Percentiles rank a stretch among this genome's conserved stretches.
Conservation (phyloP, 2,329 filamentous ascomycete species). For the Penicillium frequentans region DNA sequence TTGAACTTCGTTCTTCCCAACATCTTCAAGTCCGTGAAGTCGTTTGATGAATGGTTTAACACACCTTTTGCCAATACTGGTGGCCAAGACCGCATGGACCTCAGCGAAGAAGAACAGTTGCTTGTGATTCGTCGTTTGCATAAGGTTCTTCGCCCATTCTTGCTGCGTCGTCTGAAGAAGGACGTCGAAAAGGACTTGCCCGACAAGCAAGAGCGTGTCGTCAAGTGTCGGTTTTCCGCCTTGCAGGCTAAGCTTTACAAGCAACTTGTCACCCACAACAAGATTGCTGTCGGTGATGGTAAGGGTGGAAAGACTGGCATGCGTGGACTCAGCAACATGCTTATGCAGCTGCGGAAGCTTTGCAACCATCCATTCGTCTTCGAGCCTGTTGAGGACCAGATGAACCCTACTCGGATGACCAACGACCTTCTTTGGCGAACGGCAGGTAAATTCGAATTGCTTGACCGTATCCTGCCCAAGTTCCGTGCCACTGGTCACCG, state of each 20-base stretch:
- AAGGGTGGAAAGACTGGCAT: conserved; percentile 94
- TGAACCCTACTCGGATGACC: conserved; percentile 85
- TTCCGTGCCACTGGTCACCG: conserved; percentile 89
- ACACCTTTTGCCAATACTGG: conserved; percentile 98
- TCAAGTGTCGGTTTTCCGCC: conserved; percentile 98
- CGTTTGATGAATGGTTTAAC: conserved; percentile 99
- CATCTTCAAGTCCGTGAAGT: conserved; percentile 98
- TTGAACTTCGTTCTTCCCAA: conserved; percentile 97
- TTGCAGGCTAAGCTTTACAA: conserved; percentile 93
- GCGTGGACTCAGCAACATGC: conserved; percentile 97
- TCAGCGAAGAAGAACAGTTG: conserved; percentile 99
- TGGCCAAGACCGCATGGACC: conserved; percentile 96
- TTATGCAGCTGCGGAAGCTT: conserved; percentile 98
- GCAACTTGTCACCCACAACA: conserved; percentile 95
- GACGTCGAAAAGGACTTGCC: conserved; percentile 98
- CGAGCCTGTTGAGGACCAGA: conserved; percentile 94
- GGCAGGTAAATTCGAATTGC: conserved; percentile 92
- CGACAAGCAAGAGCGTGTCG: conserved; percentile 98
- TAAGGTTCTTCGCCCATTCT: conserved; percentile 95
- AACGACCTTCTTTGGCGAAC: conserved; percentile 96
- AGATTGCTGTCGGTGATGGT: conserved; percentile 88
- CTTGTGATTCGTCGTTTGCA: conserved; percentile 97
- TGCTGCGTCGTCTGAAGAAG: conserved; percentile 97
- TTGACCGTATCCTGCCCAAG: conserved; percentile 90
- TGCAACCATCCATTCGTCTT: conserved; percentile 99